Percentiles rank a stretch among this genome's conserved stretches.
These are phyloP conservation scores for Vaccinium darrowii DNA, from an alignment of 148 eudicot genomes.

Conservation along the genomic window DNA sequence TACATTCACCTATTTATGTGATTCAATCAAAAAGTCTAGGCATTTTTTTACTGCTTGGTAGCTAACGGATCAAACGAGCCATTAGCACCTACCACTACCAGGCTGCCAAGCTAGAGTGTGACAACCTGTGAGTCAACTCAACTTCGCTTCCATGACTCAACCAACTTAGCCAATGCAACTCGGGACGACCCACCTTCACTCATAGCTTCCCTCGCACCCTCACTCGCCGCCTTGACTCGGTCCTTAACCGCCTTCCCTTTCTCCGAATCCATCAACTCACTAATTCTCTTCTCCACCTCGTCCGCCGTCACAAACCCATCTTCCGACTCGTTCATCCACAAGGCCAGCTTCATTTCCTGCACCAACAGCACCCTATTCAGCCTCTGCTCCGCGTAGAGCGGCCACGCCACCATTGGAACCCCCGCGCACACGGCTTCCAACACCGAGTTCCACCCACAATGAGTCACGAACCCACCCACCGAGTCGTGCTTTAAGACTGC, in stretches of 20 bases:
- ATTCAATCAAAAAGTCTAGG: no score
- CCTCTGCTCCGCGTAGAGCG: slow-evolving; percentile 49
- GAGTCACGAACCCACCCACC: slow-evolving; percentile 62
- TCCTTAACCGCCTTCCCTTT: slow-evolving; percentile 24
- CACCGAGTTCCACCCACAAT: slow-evolving; percentile 66
- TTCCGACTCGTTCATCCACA: slow-evolving; percentile 31
- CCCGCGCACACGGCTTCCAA: slow-evolving; percentile 45
- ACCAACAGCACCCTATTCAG: slow-evolving; percentile 40
- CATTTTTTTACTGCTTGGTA: no score
- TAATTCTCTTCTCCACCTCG: slow-evolving; percentile 41
- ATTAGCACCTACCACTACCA: no score
- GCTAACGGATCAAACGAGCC: no score
- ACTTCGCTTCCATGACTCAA: slow-evolving; percentile 2
- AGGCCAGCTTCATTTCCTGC: slow-evolving; percentile 37
- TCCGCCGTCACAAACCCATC: slow-evolving; percentile 32
- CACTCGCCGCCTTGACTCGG: slow-evolving; percentile 12
- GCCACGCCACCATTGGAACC: slow-evolving; percentile 58
- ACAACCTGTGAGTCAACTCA: not conserved
- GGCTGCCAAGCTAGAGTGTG: no score
- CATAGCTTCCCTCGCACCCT: slow-evolving; percentile 19
- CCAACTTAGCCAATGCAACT: slow-evolving; percentile 23
- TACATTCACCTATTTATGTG: no score
- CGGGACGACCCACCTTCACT: slow-evolving; percentile 30
- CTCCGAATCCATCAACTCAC: slow-evolving; percentile 37
- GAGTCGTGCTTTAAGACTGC: slow-evolving; percentile 40